Base-by-base conservation (phyloP, 1,284 basidiomycete genomes). In the Flammula alnicola region DNA sequence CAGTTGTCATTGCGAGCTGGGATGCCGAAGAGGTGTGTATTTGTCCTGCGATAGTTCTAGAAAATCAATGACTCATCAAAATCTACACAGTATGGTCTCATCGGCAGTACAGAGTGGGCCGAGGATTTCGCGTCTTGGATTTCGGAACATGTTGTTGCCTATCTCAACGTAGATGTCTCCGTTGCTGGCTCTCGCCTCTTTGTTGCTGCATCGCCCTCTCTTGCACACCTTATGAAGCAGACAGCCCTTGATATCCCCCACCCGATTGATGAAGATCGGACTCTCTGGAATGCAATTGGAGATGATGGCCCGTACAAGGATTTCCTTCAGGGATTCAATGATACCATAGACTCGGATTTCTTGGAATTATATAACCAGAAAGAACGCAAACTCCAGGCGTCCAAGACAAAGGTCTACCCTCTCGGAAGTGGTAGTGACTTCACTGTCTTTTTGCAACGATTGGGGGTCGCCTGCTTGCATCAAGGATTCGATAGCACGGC, bases 111-210 rank as follows among this genome's bases (percentile, higher is more conserved):
- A 5, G 93, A 96, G 69, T 94, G 86, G 77, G 89, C 85, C 5
- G 94, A 96, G 71, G 93, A 96, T 66, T 96, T 95, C 65, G 75
- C 86, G 1, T 76, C 84, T 23, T 95, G 89, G 85, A 83, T 96
- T 50, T 75, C 78, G 33, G 71, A 82, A 37, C 79, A 95, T 55
- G 86, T 88, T 31, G 92, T 92, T n/a, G 81, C 90, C 5, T 98
- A 98, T 66, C 71, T 96, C 55, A 98, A 98, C 65, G 75, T 91
- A 20, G 90, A 87, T 79, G 63, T 63, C 12, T 86, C 91, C 0
- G 84, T 86, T 1, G 54, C 77, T 12, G 95, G 95, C 11, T 84
- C 86, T 8, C 72, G 71, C 19, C 91, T 86, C 67, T 48, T 56
- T 9, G 74, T 77, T 22, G 46, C 59, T 26, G 84, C 73, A 3